phyloP scores from a whole-genome alignment of 2,329 filamentous ascomycete genomes.

The Orbilia blumenaviensis region DNA sequence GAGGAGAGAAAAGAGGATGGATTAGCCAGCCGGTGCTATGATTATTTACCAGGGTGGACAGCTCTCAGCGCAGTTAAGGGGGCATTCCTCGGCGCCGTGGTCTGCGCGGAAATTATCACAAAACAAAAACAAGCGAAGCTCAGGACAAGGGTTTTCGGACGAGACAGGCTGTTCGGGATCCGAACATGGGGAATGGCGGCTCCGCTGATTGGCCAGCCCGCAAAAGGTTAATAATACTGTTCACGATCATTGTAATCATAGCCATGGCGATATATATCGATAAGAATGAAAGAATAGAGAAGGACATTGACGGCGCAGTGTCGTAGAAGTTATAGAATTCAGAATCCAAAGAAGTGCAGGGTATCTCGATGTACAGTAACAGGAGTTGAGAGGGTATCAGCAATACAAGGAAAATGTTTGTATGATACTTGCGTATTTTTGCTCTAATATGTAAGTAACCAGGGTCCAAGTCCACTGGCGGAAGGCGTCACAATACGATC shows the following conservation, averaged over 20 bases:
- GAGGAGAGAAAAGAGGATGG: slow-evolving; percentile 2
- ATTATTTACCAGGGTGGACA: slow-evolving; percentile 16
- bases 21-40: neutral
- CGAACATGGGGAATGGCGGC: slow-evolving; percentile 27
- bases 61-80: slow-evolving; percentile 12
- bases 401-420: slow-evolving; percentile 4
- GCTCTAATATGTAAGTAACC: neutral
- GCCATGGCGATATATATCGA: no score
- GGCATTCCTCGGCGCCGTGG: slow-evolving; percentile 15
- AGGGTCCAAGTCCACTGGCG: neutral
- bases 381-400: slow-evolving; percentile 7
- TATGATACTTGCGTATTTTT: slow-evolving; percentile 8
- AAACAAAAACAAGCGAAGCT: slow-evolving; percentile 25
- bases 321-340: no score
- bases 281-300: no score
- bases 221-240: no score
- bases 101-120: slow-evolving; percentile 10
- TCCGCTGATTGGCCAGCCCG: no score
- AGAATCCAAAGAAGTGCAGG: neutral
- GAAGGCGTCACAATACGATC: slow-evolving; percentile 67
- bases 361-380: slow-evolving; percentile 12
- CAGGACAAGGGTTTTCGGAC: neutral
- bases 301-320: no score
- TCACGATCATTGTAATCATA: no score
- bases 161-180: neutral